These are phyloP conservation scores for Lumnitzera racemosa DNA, from an alignment of 345 rosid genomes.

Conservation along the genomic window DNA sequence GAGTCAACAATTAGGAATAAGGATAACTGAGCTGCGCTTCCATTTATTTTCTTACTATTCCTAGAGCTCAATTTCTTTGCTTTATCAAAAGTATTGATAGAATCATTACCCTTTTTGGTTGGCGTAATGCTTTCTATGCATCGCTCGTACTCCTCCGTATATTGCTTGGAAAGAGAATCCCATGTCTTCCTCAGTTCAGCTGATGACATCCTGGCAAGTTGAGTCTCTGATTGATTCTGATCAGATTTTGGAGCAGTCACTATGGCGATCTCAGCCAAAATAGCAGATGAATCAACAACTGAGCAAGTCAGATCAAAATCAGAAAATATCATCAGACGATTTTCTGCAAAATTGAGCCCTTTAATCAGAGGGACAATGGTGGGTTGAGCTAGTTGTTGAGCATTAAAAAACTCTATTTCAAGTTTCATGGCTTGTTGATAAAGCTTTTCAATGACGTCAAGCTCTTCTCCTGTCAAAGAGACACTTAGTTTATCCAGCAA, in stretches of 20 bases:
- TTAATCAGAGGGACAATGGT: conserved; percentile 62
- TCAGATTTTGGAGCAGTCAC: conserved; percentile 80
- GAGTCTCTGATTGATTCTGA: conserved; percentile 41
- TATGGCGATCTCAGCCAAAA: conserved; percentile 92
- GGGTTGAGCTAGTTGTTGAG: conserved; percentile 71
- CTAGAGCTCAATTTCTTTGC: no score
- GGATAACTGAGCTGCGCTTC: neutral
- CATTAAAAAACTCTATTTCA: conserved; percentile 85
- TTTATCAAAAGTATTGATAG: neutral
- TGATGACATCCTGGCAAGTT: conserved; percentile 60
- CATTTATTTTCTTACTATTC: neutral
- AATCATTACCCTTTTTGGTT: conserved; percentile 41
- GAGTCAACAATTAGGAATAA: conserved; percentile 5
- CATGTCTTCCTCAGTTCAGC: conserved; percentile 72
- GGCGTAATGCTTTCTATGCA: conserved; percentile 81
- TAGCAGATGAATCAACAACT: conserved; percentile 92
- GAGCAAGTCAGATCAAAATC: conserved; percentile 98
- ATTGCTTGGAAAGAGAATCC: conserved; percentile 67
- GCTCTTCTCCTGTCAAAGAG: conserved; percentile 93
- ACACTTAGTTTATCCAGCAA: conserved; percentile 91
- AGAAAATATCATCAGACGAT: conserved; percentile 59
- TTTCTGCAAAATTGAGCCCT: conserved; percentile 44
- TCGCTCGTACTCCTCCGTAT: conserved; percentile 79
- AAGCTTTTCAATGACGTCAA: conserved; percentile 79
- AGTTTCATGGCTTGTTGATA: conserved; percentile 97